Evolutionary conservation across 805 yeast genomes (phyloP), one percentile per base, ranked within the genome.

Genomic region (Isabelozyma gotoi): DNA sequence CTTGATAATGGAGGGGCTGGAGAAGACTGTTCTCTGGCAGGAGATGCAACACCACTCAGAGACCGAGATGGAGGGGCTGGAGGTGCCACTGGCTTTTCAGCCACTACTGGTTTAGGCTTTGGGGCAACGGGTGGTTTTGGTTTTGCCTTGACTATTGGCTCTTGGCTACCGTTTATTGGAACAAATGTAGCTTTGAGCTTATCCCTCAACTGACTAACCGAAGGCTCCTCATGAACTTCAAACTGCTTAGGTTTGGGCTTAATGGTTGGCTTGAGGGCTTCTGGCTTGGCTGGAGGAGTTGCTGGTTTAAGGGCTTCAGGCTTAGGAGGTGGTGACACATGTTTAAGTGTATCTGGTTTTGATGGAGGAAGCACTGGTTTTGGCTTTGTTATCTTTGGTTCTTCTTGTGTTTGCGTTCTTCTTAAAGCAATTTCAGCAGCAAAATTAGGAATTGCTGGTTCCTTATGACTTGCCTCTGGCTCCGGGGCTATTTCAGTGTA

Each of bases 381-480:
- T 18, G 32, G 31, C 20, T 15, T 34, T 19, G 46, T 33, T 2
- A n/a, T n/a, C n/a, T 29, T 34, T 3, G 40, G 19, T 29, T 27
- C 34, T 32, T 16, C 18, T 32, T 32, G 17, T 4, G n/a, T 14
- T 32, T 32, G 8, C 8, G 29, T n/a, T 24, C 29, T 4, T 24
- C 29, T 39, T 32, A 31, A 29, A 8, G 67, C 60, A 27, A 62
- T 63, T 36, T 62, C 60, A 16, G 50, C 57, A 5, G 67, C 67
- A 53, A 62, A 62, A 38, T 62, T 62, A 4, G 63, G 63, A 7
- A 40, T 31, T 7, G 34, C 14, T 31, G 45, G 37, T 11, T 10
- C 29, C 15, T 43, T 39, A 24, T 41, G 33, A 24, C 21, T 5
- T 40, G 46, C 7, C 29, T 15, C 19, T 20, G 6, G 34, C 16